These are phyloP conservation scores for Kregervanrija fluxuum DNA, from an alignment of 805 yeast genomes.

Conservation along the genomic window DNA sequence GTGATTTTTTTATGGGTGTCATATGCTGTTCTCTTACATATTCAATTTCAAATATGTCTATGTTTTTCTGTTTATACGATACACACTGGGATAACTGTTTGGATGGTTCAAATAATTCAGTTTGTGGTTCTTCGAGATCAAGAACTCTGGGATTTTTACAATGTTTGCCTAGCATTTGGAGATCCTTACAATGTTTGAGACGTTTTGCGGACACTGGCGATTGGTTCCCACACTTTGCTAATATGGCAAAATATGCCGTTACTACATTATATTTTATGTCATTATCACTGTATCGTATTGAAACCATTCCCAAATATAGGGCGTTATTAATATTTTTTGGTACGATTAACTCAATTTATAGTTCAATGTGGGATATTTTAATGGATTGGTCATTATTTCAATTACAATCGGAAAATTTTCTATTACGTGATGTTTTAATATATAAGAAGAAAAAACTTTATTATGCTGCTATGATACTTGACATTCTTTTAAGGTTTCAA, in stretches of 20 bases:
- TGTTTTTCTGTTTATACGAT: slow-evolving; percentile 76
- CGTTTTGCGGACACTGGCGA: slow-evolving; percentile 92
- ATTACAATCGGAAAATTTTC: slow-evolving; percentile 44
- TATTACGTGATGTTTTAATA: slow-evolving; percentile 67
- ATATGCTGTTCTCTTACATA: slow-evolving; percentile 83
- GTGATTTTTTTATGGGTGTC: slow-evolving; percentile 92
- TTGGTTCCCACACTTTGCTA: slow-evolving; percentile 93
- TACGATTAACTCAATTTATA: slow-evolving; percentile 56
- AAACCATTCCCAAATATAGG: slow-evolving; percentile 33
- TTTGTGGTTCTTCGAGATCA: slow-evolving; percentile 75
- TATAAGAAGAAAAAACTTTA: slow-evolving; percentile 54
- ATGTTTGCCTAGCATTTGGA: slow-evolving; percentile 82
- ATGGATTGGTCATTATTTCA: slow-evolving; percentile 96
- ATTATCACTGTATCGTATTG: slow-evolving; percentile 71
- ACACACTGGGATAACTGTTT: slow-evolving; percentile 57
- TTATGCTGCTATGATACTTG: slow-evolving; percentile 65
- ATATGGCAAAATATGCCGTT: slow-evolving; percentile 67
- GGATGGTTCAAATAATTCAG: slow-evolving; percentile 30
- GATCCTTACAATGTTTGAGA: slow-evolving; percentile 82
- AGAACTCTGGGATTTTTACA: slow-evolving; percentile 73
- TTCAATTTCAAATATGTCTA: slow-evolving; percentile 74
- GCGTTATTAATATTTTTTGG: slow-evolving; percentile 70
- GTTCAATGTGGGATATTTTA: slow-evolving; percentile 79
- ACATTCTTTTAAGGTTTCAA: slow-evolving; percentile 73
- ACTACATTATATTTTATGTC: slow-evolving; percentile 62